These are phyloP conservation scores for Cladosporium sp. DNA, from an alignment of 2,329 filamentous ascomycete species.

Conservation along the genomic window DNA sequence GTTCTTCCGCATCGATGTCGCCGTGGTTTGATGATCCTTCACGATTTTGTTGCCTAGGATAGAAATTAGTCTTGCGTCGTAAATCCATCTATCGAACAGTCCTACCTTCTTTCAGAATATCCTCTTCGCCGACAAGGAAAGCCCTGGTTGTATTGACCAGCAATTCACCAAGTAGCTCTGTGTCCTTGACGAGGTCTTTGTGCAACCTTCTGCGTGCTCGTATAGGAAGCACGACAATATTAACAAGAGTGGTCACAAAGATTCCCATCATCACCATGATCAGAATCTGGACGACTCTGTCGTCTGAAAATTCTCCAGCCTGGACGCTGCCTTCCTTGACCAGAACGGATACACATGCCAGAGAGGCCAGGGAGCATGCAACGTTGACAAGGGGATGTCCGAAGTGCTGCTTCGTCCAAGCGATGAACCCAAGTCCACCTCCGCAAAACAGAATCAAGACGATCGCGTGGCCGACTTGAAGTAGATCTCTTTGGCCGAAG, in stretches of 20 bases:
- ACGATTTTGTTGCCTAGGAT: constrained; percentile 52
- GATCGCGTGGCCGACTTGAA: constrained; percentile 70
- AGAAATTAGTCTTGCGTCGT: constrained; percentile 32
- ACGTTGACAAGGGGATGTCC: constrained; percentile 39
- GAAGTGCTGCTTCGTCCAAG: constrained; percentile 35
- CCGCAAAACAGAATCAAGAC: constrained; percentile 82
- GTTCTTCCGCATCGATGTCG: constrained; percentile 68
- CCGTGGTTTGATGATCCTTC: constrained; percentile 60
- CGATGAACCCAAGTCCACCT: constrained; percentile 79
- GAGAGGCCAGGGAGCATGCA: constrained; percentile 77
- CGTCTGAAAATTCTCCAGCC: constrained; percentile 72
- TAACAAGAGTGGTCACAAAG: constrained; percentile 65
- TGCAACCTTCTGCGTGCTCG: constrained; percentile 72
- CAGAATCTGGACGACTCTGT: constrained; percentile 75
- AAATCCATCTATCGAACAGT: background rate
- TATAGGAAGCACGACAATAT: constrained; percentile 71
- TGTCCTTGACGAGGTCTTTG: constrained; percentile 67
- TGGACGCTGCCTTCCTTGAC: constrained; percentile 90
- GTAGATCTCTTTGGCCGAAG: constrained; percentile 64
- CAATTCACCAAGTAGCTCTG: constrained; percentile 74
- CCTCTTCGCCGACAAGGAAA: constrained; percentile 78
- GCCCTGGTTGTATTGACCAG: constrained; percentile 75
- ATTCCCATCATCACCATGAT: constrained; percentile 83
- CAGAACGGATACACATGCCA: constrained; percentile 83
- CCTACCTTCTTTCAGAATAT: constrained; percentile 53